Evolutionary conservation across 192 early-diverging fungal genomes (phyloP).

Genomic region (Coemansia reversa): DNA sequence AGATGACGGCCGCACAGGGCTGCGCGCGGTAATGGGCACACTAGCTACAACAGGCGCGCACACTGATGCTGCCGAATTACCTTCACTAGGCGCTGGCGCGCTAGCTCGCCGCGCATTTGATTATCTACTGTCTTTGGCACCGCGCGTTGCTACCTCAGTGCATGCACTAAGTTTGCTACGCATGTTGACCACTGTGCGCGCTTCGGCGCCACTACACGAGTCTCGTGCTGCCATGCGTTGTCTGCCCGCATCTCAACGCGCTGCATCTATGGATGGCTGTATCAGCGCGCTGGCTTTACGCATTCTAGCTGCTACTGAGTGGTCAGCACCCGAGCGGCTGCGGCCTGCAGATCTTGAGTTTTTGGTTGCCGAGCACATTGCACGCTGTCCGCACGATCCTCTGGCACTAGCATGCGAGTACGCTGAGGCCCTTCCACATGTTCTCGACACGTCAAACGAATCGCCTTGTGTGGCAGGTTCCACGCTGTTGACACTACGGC

Average conservation of each 20-base stretch:
- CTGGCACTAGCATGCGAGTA: slow-evolving; percentile 30
- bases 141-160: slow-evolving; percentile 13
- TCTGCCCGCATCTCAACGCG: slow-evolving; percentile 21
- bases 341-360: slow-evolving; percentile 33
- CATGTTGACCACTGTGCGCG: slow-evolving; percentile 31
- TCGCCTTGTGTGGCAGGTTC: background rate
- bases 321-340: slow-evolving; percentile 12
- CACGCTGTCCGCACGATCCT: slow-evolving; percentile 33
- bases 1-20: background rate
- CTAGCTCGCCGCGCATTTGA: slow-evolving; percentile 49
- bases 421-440: background rate
- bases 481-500: slow-evolving; percentile 7
- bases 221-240: background rate
- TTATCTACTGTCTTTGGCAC: slow-evolving; percentile 19
- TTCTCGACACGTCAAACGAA: background rate
- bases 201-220: slow-evolving; percentile 19
- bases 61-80: slow-evolving; percentile 27
- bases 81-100: background rate
- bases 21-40: slow-evolving; percentile 23
- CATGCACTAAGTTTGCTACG: slow-evolving; percentile 25
- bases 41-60: slow-evolving; percentile 31
- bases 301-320: slow-evolving; percentile 24
- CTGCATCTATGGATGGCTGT: slow-evolving; percentile 38
- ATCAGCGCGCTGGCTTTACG: slow-evolving; percentile 32
- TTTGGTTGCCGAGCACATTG: slow-evolving; percentile 30